Evolutionary conservation across 169 alveolate species (phyloP), one percentile per base, ranked within the genome.

Genomic region (Eimeria zaria): DNA sequence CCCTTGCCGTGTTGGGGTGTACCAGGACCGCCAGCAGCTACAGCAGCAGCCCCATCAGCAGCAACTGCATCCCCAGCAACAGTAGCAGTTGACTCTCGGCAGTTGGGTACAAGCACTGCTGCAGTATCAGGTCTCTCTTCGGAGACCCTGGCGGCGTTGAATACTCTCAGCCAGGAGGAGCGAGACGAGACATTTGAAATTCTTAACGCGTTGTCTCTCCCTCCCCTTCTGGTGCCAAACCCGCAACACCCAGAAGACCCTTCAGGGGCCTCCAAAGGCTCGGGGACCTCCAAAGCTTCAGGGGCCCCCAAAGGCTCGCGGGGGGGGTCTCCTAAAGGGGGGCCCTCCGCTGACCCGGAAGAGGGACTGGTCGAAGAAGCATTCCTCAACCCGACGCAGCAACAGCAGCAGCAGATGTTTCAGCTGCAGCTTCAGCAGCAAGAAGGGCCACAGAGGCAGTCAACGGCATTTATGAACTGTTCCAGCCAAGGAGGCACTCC

Each of bases 111-210:
- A 4, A 44, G 80, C 18, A 39, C 78, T 30, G 44, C 39, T 9
- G 81, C 78, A 24, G 93, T 41, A 16, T 41, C 93, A 14, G 64
- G 83, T 27, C 60, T 87, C 11, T 87, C 93, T 22, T 27, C 93
- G 16, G 93, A 87, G 93, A 46, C 83, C 41, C 51, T 87, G 60
- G 93, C 9, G 83, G 93, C 93, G 30, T 36, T 87, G 51, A 87
- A 24, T 14, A 3, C 81, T 16, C 93, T 87, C 53, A 62, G 60
- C 83, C 69, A 48, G 62, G 44, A 64, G 62, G 93, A 58, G 53
- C 39, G 93, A 2, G 93, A 58, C 36, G 93, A 87, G 69, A 62
- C 93, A 2, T 2, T 87, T 30, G 93, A 58, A 11, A 36, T 87
- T 9, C 67, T 87, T 1, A 62, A 55, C 16, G 93, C 93, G 11